phyloP scores from a whole-genome alignment of 1,139 yeast species.

The Geotrichum phurueaensis region DNA sequence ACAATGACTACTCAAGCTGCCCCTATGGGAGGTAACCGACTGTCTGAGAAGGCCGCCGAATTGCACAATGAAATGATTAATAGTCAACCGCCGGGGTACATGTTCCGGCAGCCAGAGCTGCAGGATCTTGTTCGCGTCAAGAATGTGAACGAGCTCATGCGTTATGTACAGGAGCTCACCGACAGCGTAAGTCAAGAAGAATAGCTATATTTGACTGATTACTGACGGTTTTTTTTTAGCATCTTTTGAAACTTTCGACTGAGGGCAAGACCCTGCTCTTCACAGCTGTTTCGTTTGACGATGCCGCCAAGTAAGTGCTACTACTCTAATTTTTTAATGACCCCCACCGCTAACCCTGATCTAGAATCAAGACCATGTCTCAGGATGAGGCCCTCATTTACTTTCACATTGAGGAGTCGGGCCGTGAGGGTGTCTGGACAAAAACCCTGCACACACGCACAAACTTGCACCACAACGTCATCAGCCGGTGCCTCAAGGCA shows the following conservation, averaged over 20 bases:
- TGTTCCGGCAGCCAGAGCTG: conserved; percentile 58
- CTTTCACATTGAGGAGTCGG: conserved; percentile 84
- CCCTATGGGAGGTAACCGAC: not conserved
- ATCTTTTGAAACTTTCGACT: conserved; percentile 61
- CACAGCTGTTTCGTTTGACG: conserved; percentile 48
- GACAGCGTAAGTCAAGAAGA: conserved; percentile 20
- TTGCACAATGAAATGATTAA: conserved; percentile 57
- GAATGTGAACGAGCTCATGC: conserved; percentile 22
- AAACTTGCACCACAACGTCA: conserved; percentile 88
- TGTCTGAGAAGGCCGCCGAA: conserved; percentile 44
- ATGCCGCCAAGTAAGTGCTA: conserved; percentile 28
- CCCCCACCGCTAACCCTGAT: not conserved
- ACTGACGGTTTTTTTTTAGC: conserved; percentile 27
- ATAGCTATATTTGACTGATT: not conserved
- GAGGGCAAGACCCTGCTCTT: conserved; percentile 63
- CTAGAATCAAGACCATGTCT: conserved; percentile 55
- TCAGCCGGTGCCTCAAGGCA: conserved; percentile 73
- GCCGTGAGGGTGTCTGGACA: conserved; percentile 92
- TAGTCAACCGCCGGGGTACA: conserved; percentile 36
- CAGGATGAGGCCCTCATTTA: conserved; percentile 90
- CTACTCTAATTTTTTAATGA: not conserved
- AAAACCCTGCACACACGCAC: conserved; percentile 87
- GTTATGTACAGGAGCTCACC: conserved; percentile 28
- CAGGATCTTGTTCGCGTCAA: conserved; percentile 31
- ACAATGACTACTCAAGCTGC: not conserved